Evolutionary conservation across 108 stramenopile species (phyloP), one percentile per base, ranked within the genome.

Genomic region (Cyclostephanos invisitatus): DNA sequence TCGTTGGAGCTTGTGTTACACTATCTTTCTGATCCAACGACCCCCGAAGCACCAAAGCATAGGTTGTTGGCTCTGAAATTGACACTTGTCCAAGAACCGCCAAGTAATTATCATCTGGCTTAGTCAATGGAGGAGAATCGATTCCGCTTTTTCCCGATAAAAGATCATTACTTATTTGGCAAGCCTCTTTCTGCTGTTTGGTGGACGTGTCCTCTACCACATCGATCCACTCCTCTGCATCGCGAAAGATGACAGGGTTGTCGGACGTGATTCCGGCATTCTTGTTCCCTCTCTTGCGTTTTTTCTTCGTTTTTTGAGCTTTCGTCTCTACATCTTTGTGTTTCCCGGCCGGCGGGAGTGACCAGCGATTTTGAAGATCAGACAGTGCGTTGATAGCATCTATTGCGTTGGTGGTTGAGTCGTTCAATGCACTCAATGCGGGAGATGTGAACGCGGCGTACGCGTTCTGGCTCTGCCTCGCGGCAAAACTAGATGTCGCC

Each of bases 381-480:
- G 78, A 72, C 24, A 78, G 47, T 37, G 78, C 78, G 51, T 62
- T 72, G 57, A 78, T 78, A 32, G 78, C 78, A 28, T 68, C 67
- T 32, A 72, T 59, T 37, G 59, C 37, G 18, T 42, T 46, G 20
- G 60, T 62, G 15, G 53, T 71, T 17, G 38, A 8, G 21, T 38
- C 56, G 32, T 53, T 38, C 9, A 38, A 32, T 49, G 10, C 38
- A 21, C 54, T 56, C 2, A 38, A 20, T 20, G 44, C 42, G 4
- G 40, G 14, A 42, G 22, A 11, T 25, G 20, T 47, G 27, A 38
- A 8, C 29, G 58, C 2, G 0, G 36, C 15, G 58, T 1, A 32
- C 5, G 21, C 15, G 7, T 10, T 24, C 12, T 18, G 7, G 3
- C 36, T 36, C 51, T 36, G 21, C 14, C 32, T 37, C 17, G 47